Percentiles rank a stretch among this genome's conserved stretches.
These are phyloP conservation scores for Spatholobus suberectus DNA, from an alignment of 306 rosid genomes.

Conservation along the genomic window DNA sequence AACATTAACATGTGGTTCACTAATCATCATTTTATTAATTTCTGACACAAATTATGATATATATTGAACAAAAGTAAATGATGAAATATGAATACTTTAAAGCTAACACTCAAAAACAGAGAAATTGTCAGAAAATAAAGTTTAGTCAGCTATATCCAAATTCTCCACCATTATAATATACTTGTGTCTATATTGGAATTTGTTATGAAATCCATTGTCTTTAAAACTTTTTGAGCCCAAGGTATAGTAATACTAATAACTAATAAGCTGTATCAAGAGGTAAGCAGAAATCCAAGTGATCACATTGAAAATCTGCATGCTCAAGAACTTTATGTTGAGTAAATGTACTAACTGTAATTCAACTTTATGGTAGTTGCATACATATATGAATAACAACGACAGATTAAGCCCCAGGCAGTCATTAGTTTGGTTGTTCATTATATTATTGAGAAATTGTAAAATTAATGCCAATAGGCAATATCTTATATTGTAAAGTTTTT, in stretches of 20 bases:
- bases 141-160: neutral
- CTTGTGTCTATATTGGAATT: constrained; percentile 13
- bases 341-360: neutral
- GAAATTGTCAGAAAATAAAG: constrained; percentile 9
- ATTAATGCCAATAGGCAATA: constrained; percentile 1
- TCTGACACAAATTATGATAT: neutral
- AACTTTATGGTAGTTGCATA: constrained; percentile 8
- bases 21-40: constrained; percentile 25
- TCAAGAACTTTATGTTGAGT: constrained; percentile 1
- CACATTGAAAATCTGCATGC: neutral
- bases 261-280: neutral
- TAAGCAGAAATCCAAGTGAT: neutral
- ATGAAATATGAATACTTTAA: constrained; percentile 17
- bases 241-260: neutral
- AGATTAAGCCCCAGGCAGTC: neutral
- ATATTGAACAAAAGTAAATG: constrained; percentile 11
- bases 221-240: constrained; percentile 1
- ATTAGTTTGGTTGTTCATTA: neutral
- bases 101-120: constrained; percentile 10
- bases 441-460: neutral
- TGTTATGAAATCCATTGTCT: neutral
- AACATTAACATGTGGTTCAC: constrained; percentile 22
- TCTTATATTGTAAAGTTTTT: neutral
- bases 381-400: neutral
- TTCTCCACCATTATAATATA: neutral